Conservation (phyloP, 2,329 filamentous ascomycete genomes). For the Didymella keratinophila region DNA sequence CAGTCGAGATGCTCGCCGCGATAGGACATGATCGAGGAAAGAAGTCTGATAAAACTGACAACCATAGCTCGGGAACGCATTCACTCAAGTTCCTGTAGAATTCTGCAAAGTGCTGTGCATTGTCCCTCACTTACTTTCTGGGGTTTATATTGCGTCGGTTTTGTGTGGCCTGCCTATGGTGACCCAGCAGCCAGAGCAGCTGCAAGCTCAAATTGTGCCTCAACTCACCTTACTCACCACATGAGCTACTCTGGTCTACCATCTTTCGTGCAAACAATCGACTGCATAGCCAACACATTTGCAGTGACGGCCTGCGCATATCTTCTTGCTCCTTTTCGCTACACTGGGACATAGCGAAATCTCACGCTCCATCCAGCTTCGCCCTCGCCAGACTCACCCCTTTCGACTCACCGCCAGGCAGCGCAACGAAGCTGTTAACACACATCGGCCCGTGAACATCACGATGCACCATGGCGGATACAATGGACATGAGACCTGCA, state of each 20-base stretch:
- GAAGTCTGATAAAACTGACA: not conserved
- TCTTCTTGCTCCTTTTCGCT: not conserved
- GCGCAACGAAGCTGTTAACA: not conserved
- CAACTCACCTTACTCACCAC: too few relatives aligned
- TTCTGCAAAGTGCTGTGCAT: not conserved
- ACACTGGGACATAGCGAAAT: not conserved
- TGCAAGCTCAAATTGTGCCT: too few relatives aligned
- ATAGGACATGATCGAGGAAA: not conserved
- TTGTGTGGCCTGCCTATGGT: not conserved
- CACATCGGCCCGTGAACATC: constrained; percentile 11
- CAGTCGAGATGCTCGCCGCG: constrained; percentile 1
- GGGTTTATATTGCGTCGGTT: not conserved
- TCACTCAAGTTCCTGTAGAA: not conserved
- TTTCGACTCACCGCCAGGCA: not conserved
- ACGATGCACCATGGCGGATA: constrained; percentile 21
- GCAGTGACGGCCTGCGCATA: not conserved
- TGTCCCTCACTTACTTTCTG: not conserved
- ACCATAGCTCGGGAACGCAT: not conserved
- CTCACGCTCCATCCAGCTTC: not conserved
- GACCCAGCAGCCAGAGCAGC: not conserved
- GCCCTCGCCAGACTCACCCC: not conserved
- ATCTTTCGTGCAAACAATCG: not conserved
- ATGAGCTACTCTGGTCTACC: too few relatives aligned
- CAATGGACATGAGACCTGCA: constrained; percentile 5
- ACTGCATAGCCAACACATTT: not conserved